Evolutionary conservation across 768 basidiomycete species (phyloP).

Genomic region (Collybiopsis luxurians): DNA sequence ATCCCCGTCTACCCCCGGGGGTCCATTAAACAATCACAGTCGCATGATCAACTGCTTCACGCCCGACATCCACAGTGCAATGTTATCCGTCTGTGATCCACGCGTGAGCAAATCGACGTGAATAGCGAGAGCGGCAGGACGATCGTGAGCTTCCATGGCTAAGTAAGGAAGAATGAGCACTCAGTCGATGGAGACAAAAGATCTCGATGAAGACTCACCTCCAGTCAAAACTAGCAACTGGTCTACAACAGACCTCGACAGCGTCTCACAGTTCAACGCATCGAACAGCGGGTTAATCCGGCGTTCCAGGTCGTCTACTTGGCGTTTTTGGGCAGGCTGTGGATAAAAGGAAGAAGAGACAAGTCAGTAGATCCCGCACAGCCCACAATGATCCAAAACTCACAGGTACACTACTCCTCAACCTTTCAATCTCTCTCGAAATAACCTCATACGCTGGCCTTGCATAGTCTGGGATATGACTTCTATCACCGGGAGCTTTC

Average conservation of each 20-base stretch:
- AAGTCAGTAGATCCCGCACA: neutral
- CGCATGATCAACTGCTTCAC: constrained; percentile 84
- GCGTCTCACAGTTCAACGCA: constrained; percentile 84
- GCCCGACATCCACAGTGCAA: constrained; percentile 85
- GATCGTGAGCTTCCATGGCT: constrained; percentile 85
- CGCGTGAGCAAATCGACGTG: constrained; percentile 84
- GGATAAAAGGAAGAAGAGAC: neutral
- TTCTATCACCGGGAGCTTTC: constrained; percentile 84
- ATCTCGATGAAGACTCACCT: constrained; percentile 60
- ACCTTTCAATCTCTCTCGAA: constrained; percentile 53
- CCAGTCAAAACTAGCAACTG: constrained; percentile 67
- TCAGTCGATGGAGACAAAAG: neutral
- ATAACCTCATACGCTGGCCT: constrained; percentile 68
- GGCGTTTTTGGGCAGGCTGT: constrained; percentile 79
- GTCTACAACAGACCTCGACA: constrained; percentile 68
- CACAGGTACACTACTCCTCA: constrained; percentile 78
- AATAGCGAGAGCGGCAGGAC: constrained; percentile 72
- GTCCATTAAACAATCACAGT: no score
- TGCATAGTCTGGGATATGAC: constrained; percentile 79
- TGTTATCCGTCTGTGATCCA: constrained; percentile 79
- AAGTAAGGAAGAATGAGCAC: constrained; percentile 1
- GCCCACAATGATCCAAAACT: constrained; percentile 26
- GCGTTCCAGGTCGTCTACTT: constrained; percentile 85
- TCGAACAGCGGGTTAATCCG: constrained; percentile 87
- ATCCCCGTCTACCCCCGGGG: no score